Conservation (phyloP, 1,284 basidiomycete genomes). For the Athelia psychrophila region DNA sequence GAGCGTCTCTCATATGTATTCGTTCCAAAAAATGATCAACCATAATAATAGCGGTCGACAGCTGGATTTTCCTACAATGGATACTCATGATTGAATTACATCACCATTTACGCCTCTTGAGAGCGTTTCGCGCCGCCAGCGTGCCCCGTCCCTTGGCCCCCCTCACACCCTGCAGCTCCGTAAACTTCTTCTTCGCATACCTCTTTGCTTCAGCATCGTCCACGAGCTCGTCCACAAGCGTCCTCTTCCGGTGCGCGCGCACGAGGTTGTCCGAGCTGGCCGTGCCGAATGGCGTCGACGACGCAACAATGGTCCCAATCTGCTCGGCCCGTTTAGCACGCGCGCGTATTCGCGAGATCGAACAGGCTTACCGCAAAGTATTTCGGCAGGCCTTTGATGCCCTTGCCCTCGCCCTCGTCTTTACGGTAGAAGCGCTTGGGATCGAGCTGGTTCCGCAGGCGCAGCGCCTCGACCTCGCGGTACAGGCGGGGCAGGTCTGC, state of each 20-base stretch:
- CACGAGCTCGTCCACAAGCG: constrained; percentile 87
- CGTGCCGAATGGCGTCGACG: constrained; percentile 73
- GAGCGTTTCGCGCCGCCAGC: constrained; percentile 62
- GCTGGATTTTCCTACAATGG: no score
- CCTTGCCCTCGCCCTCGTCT: constrained; percentile 81
- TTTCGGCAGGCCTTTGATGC: constrained; percentile 84
- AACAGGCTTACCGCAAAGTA: constrained; percentile 83
- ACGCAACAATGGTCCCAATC: constrained; percentile 87
- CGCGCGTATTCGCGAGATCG: no score
- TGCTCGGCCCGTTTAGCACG: no score
- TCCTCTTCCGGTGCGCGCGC: constrained; percentile 68
- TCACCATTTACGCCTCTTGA: constrained; percentile 71
- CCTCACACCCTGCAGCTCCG: constrained; percentile 73
- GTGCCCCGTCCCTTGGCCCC: constrained; percentile 77
- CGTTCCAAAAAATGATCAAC: no score
- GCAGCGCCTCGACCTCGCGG: constrained; percentile 91
- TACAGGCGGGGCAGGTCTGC: constrained; percentile 82
- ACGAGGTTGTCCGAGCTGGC: constrained; percentile 70
- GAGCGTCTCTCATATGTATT: no score
- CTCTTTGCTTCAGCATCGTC: constrained; percentile 83
- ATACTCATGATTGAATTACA: neutral
- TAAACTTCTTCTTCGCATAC: constrained; percentile 95
- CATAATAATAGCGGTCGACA: no score
- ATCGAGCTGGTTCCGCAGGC: constrained; percentile 90
- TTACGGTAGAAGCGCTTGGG: constrained; percentile 94